Conservation (phyloP, 2,329 filamentous ascomycete genomes). For the Cladobotryum protrusum region DNA sequence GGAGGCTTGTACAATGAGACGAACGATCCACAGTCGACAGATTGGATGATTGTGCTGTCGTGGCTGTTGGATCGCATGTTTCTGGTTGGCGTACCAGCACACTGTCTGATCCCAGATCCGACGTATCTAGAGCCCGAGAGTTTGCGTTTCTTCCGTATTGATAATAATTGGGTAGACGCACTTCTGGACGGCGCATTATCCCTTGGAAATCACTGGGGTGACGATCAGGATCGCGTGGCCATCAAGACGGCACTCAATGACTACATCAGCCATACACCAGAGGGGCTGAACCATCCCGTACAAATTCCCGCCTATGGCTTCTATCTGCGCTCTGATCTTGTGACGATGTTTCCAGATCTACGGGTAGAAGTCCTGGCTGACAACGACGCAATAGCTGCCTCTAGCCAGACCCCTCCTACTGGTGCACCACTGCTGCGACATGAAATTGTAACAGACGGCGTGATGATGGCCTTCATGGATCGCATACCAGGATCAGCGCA, state of each 20-base stretch:
- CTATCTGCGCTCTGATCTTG: slow-evolving; percentile 30
- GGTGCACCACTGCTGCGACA: slow-evolving; percentile 23
- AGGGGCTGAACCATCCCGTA: slow-evolving; percentile 14
- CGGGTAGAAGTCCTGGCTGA: slow-evolving; percentile 17
- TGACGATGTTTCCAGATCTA: slow-evolving; percentile 33
- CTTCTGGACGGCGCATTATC: slow-evolving; percentile 39
- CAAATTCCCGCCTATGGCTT: slow-evolving; percentile 35
- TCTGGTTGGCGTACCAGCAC: slow-evolving; percentile 31
- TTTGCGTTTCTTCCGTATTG: slow-evolving; percentile 40
- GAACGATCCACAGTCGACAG: slow-evolving; percentile 26
- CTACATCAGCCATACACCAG: slow-evolving; percentile 18
- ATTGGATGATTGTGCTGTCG: slow-evolving; percentile 31
- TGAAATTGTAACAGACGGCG: slow-evolving; percentile 24
- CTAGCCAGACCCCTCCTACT: neutral
- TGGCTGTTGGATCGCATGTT: slow-evolving; percentile 34
- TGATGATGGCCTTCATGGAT: slow-evolving; percentile 29
- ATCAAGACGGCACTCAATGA: slow-evolving; percentile 26
- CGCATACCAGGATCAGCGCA: slow-evolving; percentile 17
- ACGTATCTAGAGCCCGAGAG: slow-evolving; percentile 29
- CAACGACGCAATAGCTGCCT: neutral
- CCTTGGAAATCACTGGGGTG: slow-evolving; percentile 32
- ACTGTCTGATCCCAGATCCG: slow-evolving; percentile 36
- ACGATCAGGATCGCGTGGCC: slow-evolving; percentile 18
- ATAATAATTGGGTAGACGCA: slow-evolving; percentile 36
- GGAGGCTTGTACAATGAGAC: slow-evolving; percentile 14